Evolutionary conservation across 2,329 filamentous ascomycete species (phyloP), one percentile per base, ranked within the genome.

Genomic region (Colletotrichum liriopes): DNA sequence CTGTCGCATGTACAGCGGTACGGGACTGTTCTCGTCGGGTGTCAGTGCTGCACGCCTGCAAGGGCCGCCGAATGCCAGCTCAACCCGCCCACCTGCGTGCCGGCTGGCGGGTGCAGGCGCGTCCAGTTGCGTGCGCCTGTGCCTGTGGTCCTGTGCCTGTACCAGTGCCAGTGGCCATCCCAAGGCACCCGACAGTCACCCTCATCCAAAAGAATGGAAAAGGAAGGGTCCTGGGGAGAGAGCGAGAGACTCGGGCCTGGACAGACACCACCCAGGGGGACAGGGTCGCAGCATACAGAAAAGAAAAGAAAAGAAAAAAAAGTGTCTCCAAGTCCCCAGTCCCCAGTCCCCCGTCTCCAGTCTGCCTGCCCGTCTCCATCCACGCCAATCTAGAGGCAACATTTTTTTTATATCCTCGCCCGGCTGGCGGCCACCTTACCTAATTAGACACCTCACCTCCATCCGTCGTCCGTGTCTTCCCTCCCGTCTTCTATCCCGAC

Each of bases 391-490:
- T 69, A 54, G 63, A 62, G 59, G 54, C 69, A 69, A 65, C 65
- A 43, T 56, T 71, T 62, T 37, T 62, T 60, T 43, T 45, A 35
- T 37, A 14, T 23, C 52, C 69, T 59, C 59, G n/a, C 20, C 20
- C 29, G 37, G 29, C 12, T 47, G 16, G 23, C 52, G n/a, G 55
- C 32, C 7, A 32, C 65, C 58, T 64, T 72, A 72, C 69, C 69
- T 72, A 72, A 72, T 49, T 58, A 60, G 59, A 72, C 69, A 65
- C 69, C 65, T 72, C 65, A 64, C 67, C 55, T 55, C 56, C 56
- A 32, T 43, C 60, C 29, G 43, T 47, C 32, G 52, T 47, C 51
- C n/a, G 29, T 60, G 47, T 39, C 52, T 55, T 43, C 26, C 56
- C 49, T 32, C 43, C 43, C 43, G 29, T 41, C 23, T 23, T 5